Evolutionary conservation across 1,139 yeast genomes (phyloP), one percentile per base, ranked within the genome.

Genomic region (Candida tropicalis): DNA sequence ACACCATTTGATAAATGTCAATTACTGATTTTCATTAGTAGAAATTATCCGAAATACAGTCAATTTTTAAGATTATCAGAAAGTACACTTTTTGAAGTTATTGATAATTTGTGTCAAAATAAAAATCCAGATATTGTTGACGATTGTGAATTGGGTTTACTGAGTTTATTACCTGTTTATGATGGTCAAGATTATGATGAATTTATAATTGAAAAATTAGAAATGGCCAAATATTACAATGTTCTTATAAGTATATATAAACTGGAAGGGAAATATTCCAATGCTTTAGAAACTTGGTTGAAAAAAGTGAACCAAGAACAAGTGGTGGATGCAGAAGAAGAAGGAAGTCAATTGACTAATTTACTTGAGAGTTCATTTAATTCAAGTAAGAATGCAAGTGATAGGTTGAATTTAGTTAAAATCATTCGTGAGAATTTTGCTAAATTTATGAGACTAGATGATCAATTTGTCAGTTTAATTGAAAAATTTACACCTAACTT

Each of bases 51-150:
- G 3, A 89, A 89, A 59, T 90, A 85, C 57, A 71, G 81, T 3
- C 97, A 90, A 60, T 89, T 85, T 50, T 73, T 90, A 11, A 69
- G 87, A 33, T 64, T 89, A 2, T 79, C 91, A 0, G 91, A 84
- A 40, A 70, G 81, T 4, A 64, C 69, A 1, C 59, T 86, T 34
- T 70, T 74, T 4, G 59, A 63, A 6, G 66, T 85, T 4, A 65
- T 87, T 18, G 65, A 70, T 3, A 66, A 63, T 10, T 65, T 88
- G 26, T 82, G 90, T 51, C 55, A 65, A n/a, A 68, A 64, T 46
- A 57, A 63, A 15, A 66, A 67, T 12, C 59, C 57, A 2, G 65
- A 64, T 2, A 55, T 71, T 31, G 71, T 68, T 39, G 75, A 70
- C 34, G 95, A 87, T 51, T 79, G 89, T 55, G 93, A 89, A 56